A percentile compares a stretch with the other conserved stretches of the same genome.
These are phyloP conservation scores for Ambrosia hybrid DNA, from an alignment of 140 eudicot species.

Conservation along the genomic window DNA sequence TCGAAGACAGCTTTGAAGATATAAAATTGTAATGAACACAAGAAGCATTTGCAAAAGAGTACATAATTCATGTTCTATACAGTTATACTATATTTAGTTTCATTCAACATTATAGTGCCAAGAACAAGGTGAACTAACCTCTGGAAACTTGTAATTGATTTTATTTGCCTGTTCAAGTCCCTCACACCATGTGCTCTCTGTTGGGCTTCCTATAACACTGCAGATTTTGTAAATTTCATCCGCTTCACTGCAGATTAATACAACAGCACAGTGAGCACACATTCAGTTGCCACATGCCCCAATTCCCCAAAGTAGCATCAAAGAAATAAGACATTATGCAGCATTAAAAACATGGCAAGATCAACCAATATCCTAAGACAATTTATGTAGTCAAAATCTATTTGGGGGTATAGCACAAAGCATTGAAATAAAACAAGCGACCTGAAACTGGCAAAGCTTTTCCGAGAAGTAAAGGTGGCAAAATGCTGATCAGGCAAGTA, in stretches of 20 bases:
- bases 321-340: not conserved
- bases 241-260: constrained; percentile 24
- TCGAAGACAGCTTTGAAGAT: too few species aligned
- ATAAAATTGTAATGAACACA: not conserved
- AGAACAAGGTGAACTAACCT: constrained; percentile 33
- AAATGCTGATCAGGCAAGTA: too few species aligned
- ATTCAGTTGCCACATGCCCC: constrained; percentile 18
- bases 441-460: too few species aligned
- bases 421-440: too few species aligned
- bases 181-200: constrained; percentile 46
- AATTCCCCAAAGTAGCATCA: not conserved
- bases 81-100: not conserved
- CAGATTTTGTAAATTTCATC: constrained; percentile 54
- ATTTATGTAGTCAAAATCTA: not conserved
- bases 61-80: not conserved
- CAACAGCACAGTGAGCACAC: not conserved
- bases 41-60: not conserved
- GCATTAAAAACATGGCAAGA: constrained; percentile 4
- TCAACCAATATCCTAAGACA: not conserved
- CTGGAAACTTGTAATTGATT: constrained; percentile 68
- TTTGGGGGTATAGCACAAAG: not conserved
- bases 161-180: constrained; percentile 48
- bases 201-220: constrained; percentile 72
- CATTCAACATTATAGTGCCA: not conserved
- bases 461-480: too few species aligned